These are phyloP conservation scores for Lactarius vividus DNA, from an alignment of 768 basidiomycete genomes.

Conservation along the genomic window DNA sequence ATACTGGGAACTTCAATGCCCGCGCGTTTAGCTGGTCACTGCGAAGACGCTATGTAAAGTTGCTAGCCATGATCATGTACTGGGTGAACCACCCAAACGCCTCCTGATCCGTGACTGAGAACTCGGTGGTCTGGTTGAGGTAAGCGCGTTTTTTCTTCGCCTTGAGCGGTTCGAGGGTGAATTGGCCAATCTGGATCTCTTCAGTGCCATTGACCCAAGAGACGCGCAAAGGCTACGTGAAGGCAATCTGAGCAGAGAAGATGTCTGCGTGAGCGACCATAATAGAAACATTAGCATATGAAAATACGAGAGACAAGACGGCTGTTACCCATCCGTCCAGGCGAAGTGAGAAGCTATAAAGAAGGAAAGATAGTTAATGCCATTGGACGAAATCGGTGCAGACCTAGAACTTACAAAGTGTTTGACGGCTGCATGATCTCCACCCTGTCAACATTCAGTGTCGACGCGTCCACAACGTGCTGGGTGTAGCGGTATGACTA, in stretches of 20 bases:
- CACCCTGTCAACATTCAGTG: conserved; percentile 52
- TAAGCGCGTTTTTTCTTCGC: conserved; percentile 55
- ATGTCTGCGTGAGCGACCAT: conserved; percentile 68
- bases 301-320: neutral
- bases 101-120: conserved; percentile 52
- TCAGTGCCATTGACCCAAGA: conserved; percentile 53
- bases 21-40: conserved; percentile 59
- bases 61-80: conserved; percentile 60
- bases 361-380: neutral
- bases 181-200: conserved; percentile 53
- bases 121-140: conserved; percentile 58
- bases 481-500: too few species aligned
- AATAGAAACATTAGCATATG: conserved; percentile 1
- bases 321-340: conserved; percentile 51
- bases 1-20: conserved; percentile 64
- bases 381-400: neutral
- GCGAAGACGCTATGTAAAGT: conserved; percentile 65
- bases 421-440: conserved; percentile 55
- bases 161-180: conserved; percentile 47
- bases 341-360: conserved; percentile 47
- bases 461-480: conserved; percentile 55
- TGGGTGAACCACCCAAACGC: conserved; percentile 63
- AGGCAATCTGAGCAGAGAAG: conserved; percentile 59
- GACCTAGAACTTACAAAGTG: conserved; percentile 44
- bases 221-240: conserved; percentile 55